Conservation (phyloP, 2,329 filamentous ascomycete genomes). For the Sarocladium brachiariae region DNA sequence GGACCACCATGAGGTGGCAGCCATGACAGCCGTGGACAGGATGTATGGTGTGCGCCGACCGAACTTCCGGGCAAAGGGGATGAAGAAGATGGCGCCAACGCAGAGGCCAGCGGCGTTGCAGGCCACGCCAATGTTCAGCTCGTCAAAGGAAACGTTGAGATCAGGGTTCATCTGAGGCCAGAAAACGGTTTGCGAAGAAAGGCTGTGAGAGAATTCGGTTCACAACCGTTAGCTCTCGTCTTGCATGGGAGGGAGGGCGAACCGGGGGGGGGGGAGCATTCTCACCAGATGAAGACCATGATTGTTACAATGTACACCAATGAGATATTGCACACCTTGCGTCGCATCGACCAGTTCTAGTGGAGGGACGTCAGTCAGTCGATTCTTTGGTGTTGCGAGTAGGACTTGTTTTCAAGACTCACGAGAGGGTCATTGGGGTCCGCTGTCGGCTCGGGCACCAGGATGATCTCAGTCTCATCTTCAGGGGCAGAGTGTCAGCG, state of each 20-base stretch:
- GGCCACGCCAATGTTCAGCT: constrained; percentile 21
- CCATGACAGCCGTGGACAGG: neutral
- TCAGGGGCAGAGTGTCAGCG: neutral
- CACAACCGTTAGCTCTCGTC: no score
- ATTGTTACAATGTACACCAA: constrained; percentile 21
- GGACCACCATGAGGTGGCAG: neutral
- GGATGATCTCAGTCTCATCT: neutral
- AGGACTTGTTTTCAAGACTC: neutral
- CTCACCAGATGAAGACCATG: constrained; percentile 20
- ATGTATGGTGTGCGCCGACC: constrained; percentile 27
- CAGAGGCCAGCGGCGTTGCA: constrained; percentile 25
- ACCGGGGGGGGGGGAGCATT: no score
- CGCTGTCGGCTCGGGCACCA: constrained; percentile 13
- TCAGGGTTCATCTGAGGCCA: constrained; percentile 28
- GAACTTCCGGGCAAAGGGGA: constrained; percentile 28
- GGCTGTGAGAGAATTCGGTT: constrained; percentile 10
- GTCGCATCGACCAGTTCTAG: constrained; percentile 26
- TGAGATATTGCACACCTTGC: constrained; percentile 23
- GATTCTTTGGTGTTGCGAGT: no score
- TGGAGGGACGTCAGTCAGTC: neutral
- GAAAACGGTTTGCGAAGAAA: constrained; percentile 21
- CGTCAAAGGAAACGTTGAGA: constrained; percentile 18
- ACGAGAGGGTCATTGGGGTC: constrained; percentile 27
- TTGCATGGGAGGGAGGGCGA: no score
- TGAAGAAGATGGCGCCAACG: constrained; percentile 26